Evolutionary conservation across 495 filamentous ascomycete genomes (phyloP).

Genomic region (Aspergillus saccharolyticus): DNA sequence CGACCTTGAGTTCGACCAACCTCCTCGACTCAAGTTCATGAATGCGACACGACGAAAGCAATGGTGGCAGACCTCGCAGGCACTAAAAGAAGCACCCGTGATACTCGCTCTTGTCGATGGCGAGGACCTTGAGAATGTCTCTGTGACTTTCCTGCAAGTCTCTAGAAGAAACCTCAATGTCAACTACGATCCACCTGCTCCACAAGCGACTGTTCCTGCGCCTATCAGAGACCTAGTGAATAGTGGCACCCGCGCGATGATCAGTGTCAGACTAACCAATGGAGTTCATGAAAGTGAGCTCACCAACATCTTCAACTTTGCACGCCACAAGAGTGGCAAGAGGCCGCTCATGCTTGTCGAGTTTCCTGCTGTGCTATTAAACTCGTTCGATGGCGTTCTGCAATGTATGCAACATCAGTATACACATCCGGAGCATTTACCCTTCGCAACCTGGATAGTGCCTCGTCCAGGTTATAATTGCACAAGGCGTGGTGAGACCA

Average conservation of each 20-base stretch:
- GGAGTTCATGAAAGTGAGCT: neutral
- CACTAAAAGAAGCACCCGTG: slow-evolving; percentile 3
- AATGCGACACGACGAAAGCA: slow-evolving; percentile 1
- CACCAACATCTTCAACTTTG: neutral
- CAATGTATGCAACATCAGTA: slow-evolving; percentile 50
- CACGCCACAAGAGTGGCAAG: neutral
- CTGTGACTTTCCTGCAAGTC: slow-evolving; percentile 7
- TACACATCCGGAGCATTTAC: slow-evolving; percentile 18
- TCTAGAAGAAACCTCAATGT: slow-evolving; percentile 5
- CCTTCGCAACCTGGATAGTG: slow-evolving; percentile 9
- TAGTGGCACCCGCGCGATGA: slow-evolving; percentile 5
- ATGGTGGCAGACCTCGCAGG: slow-evolving; percentile 7
- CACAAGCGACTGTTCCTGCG: neutral
- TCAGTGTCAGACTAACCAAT: slow-evolving; percentile 2
- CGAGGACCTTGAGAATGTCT: slow-evolving; percentile 1
- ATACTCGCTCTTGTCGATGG: slow-evolving; percentile 13
- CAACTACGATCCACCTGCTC: neutral
- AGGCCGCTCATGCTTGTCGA: slow-evolving; percentile 47
- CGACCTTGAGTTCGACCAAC: slow-evolving; percentile 15
- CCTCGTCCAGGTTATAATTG: neutral
- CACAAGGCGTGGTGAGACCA: too few species aligned
- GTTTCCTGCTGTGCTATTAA: slow-evolving; percentile 58
- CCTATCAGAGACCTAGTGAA: slow-evolving; percentile 5
- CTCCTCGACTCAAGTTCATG: slow-evolving; percentile 1
- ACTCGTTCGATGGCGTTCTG: slow-evolving; percentile 54